phyloP scores from a whole-genome alignment of 805 yeast species.

The Schizosaccharomyces octosporus region DNA sequence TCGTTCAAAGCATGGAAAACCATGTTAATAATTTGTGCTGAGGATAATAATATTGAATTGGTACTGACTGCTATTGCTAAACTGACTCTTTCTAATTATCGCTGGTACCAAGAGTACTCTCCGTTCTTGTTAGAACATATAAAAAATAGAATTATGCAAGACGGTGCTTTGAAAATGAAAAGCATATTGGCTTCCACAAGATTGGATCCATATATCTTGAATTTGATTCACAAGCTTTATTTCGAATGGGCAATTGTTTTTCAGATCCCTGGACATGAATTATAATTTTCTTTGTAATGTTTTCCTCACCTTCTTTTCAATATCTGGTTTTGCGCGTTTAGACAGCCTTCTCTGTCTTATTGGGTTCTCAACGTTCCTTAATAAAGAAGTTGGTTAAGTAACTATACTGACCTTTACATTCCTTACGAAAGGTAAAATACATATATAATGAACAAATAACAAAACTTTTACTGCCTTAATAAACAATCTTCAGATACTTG shows the following conservation, averaged over 20 bases:
- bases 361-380: too few species aligned
- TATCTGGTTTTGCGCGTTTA: too few species aligned
- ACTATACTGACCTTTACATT: too few species aligned
- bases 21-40: slow-evolving; percentile 37
- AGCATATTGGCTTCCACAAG: slow-evolving; percentile 47
- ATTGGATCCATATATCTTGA: slow-evolving; percentile 33
- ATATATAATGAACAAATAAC: too few species aligned
- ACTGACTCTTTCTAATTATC: slow-evolving; percentile 86
- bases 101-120: slow-evolving; percentile 66
- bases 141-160: slow-evolving; percentile 6
- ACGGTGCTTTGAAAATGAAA: slow-evolving; percentile 9
- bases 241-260: slow-evolving; percentile 25
- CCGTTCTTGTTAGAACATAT: slow-evolving; percentile 6
- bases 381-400: too few species aligned
- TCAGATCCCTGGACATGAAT: slow-evolving; percentile 20
- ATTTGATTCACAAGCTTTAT: slow-evolving; percentile 25
- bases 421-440: too few species aligned
- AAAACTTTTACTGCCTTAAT: too few species aligned
- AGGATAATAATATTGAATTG: slow-evolving; percentile 17
- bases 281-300: background rate
- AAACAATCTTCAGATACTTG: too few species aligned
- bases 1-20: slow-evolving; percentile 59
- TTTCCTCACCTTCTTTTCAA: too few species aligned
- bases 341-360: too few species aligned
- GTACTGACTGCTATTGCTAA: slow-evolving; percentile 50